A percentile compares a stretch with the other conserved stretches of the same genome.
Evolutionary conservation across 2,329 filamentous ascomycete species (phyloP).

Genomic region (Pseudogymnoascus sp.): DNA sequence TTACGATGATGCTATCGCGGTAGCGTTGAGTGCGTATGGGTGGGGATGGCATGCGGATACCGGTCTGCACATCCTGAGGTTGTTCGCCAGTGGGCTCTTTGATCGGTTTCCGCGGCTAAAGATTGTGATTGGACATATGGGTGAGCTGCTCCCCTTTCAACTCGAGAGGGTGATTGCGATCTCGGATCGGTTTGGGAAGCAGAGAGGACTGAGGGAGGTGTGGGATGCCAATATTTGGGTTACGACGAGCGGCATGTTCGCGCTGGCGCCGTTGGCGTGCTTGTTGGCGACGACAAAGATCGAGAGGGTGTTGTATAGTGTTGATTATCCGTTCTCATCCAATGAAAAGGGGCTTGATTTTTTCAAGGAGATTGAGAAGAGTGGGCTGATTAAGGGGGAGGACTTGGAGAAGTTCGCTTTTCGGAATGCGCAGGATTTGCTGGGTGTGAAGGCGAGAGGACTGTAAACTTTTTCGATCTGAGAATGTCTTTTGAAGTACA

Average conservation of each 20-base stretch:
- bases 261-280: constrained; percentile 39
- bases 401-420: constrained; percentile 43
- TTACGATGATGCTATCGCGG: constrained; percentile 25
- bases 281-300: constrained; percentile 37
- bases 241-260: constrained; percentile 48
- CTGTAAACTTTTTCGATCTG: neutral
- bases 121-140: constrained; percentile 46
- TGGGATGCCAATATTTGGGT: constrained; percentile 51
- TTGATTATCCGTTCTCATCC: constrained; percentile 49
- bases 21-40: constrained; percentile 34
- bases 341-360: constrained; percentile 42
- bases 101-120: constrained; percentile 47
- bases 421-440: constrained; percentile 43
- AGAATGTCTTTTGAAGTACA: neutral
- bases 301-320: constrained; percentile 48
- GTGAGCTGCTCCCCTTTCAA: constrained; percentile 47
- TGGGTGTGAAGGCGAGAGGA: constrained; percentile 29
- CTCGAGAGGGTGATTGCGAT: constrained; percentile 38
- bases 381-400: constrained; percentile 41
- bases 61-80: constrained; percentile 39
- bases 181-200: constrained; percentile 27
- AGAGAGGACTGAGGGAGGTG: constrained; percentile 37
- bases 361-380: constrained; percentile 40
- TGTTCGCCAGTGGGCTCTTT: constrained; percentile 48
- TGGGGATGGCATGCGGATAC: constrained; percentile 46